These are phyloP conservation scores for Boeremia exigua DNA, from an alignment of 2,329 filamentous ascomycete species.

Conservation along the genomic window DNA sequence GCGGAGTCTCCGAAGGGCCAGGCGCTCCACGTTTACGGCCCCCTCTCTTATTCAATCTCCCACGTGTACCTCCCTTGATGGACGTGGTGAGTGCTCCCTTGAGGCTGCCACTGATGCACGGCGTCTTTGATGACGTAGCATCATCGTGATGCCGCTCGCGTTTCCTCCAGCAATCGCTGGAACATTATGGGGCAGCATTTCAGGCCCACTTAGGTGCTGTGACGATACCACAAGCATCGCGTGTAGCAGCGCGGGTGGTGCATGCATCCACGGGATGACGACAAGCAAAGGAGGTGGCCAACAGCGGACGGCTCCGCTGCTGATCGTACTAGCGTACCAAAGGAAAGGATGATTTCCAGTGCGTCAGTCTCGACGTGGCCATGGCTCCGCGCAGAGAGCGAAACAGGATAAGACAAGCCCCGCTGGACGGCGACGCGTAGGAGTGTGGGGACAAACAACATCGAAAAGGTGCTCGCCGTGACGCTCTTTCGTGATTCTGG, in stretches of 20 bases:
- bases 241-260: slow-evolving; percentile 3
- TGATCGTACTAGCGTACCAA: slow-evolving; percentile 27
- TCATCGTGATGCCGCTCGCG: not conserved
- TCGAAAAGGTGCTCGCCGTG: slow-evolving; percentile 11
- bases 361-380: slow-evolving; percentile 14
- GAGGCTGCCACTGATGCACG: slow-evolving; percentile 13
- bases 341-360: slow-evolving; percentile 2
- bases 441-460: slow-evolving; percentile 5
- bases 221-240: slow-evolving; percentile 15
- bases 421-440: slow-evolving; percentile 7
- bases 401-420: slow-evolving; percentile 5
- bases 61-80: not conserved
- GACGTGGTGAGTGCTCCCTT: not conserved
- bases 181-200: not conserved
- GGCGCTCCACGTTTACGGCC: not conserved
- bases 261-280: slow-evolving; percentile 30
- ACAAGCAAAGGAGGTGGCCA: slow-evolving; percentile 20
- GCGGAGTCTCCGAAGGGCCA: slow-evolving; percentile 5
- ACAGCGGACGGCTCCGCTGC: slow-evolving; percentile 25
- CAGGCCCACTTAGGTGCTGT: slow-evolving; percentile 14
- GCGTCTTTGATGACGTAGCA: slow-evolving; percentile 25
- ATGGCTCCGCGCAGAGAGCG: not conserved
- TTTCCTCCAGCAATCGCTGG: slow-evolving; percentile 1
- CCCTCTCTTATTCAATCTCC: too few relatives aligned
- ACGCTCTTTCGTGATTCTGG: slow-evolving; percentile 10